Conservation (phyloP, 345 rosid species). For the Durio zibethinus region DNA sequence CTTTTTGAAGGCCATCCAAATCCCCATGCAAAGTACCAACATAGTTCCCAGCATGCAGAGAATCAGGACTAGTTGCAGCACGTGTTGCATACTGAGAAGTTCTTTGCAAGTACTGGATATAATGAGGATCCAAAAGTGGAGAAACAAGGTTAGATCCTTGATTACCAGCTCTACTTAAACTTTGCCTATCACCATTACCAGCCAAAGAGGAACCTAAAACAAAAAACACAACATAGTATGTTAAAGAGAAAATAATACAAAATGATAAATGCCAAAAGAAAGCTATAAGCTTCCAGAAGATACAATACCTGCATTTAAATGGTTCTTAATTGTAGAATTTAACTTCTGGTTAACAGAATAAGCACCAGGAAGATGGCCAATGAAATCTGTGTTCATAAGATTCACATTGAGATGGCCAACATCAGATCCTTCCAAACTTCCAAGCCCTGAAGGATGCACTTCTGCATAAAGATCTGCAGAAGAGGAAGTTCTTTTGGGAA, state of each 20-base stretch:
- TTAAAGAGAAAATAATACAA: background rate
- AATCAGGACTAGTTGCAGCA: conserved; percentile 35
- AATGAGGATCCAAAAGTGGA: conserved; percentile 48
- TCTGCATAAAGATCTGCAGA: conserved; percentile 59
- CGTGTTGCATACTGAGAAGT: conserved; percentile 35
- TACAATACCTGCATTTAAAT: conserved; percentile 47
- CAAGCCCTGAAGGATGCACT: conserved; percentile 48
- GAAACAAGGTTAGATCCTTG: conserved; percentile 50
- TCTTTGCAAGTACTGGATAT: conserved; percentile 47
- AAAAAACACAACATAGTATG: conserved; percentile 1
- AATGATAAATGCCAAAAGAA: conserved; percentile 9
- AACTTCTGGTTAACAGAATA: conserved; percentile 46
- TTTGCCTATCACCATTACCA: conserved; percentile 41
- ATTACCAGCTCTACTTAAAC: conserved; percentile 39
- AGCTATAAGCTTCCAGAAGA: background rate
- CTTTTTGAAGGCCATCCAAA: conserved; percentile 44
- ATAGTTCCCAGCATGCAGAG: conserved; percentile 40
- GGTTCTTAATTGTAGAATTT: conserved; percentile 36
- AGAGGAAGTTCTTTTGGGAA: conserved; percentile 65
- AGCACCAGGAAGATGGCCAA: conserved; percentile 36
- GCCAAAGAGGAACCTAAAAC: conserved; percentile 42
- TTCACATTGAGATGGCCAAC: conserved; percentile 38
- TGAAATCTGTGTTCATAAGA: conserved; percentile 38
- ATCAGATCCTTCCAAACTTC: conserved; percentile 46
- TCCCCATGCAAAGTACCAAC: conserved; percentile 42